Base-by-base conservation (phyloP, 345 rosid species). In the thale cress (Arabidopsis thaliana) region DNA sequence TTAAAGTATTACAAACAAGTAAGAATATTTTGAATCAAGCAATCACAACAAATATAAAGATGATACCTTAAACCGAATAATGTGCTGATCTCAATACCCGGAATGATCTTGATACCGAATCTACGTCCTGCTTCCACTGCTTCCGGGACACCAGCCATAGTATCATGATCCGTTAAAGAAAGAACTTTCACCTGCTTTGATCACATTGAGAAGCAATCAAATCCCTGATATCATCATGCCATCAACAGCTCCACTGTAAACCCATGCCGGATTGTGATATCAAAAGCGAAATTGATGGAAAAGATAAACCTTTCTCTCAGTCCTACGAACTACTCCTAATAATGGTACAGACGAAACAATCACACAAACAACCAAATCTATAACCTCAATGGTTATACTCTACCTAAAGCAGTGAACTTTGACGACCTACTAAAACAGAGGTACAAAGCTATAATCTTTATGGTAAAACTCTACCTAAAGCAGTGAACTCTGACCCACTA, bases 41-140 rank as follows among this genome's bases (percentile, higher is more conserved):
- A 4, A 12, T 49, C 58, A 66, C 4, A 38, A 68, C 28, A 67
- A 22, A 58, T 53, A 60, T 16, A 8, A 20, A 71, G 55, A 50
- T 37, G 37, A 67, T 70, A 93, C 98, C 95, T 85, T 9, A 87
- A 78, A 44, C 83, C 79, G 82, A 85, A 92, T 57, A 95, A 76
- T n/a, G 97, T 89, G 82, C 99, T 95, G 79, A 95, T 92, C 79
- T 95, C 99, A 55, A 95, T 81, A 30, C 99, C 98, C 0, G 98
- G 99, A 51, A 95, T 92, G 69, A 95, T 89, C 85, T 90, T 95
- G 51, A 95, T 87, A 73, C 91, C 81, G 45, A 82, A 90, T 80
- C 83, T 87, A 30, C 84, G 80, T 55, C 90, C 98, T 40, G 96
- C 87, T 81, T 95, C 98, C 12, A 87, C 53, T 61, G 99, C 99